Evolutionary conservation across 768 basidiomycete species (phyloP).

Genomic region (Amanita polypyramis): DNA sequence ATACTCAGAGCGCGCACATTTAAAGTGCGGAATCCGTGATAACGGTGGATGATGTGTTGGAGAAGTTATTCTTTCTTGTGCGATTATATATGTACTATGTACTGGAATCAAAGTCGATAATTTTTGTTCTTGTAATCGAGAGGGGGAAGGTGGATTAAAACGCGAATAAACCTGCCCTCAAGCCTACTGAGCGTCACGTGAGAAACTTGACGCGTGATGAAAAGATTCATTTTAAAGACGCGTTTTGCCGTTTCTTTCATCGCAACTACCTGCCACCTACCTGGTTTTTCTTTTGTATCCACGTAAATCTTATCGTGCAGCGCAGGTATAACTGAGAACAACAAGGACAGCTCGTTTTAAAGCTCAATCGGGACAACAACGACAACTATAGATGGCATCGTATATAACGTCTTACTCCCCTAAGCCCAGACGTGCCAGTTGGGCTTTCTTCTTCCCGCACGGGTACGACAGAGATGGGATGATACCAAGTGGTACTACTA

Average conservation of each 20-base stretch:
- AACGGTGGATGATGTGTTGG: too few relatives aligned
- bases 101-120: too few relatives aligned
- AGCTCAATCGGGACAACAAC: background rate
- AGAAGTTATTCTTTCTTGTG: background rate
- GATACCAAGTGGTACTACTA: background rate
- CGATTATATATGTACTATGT: background rate
- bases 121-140: too few relatives aligned
- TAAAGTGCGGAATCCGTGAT: conserved; percentile 7
- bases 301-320: too few relatives aligned
- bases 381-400: background rate
- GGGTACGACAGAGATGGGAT: too few relatives aligned
- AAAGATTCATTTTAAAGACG: too few relatives aligned
- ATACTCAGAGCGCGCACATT: background rate
- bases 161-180: conserved; percentile 3
- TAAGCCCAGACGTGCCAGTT: background rate
- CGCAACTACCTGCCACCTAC: background rate
- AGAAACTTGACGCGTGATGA: background rate
- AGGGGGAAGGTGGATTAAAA: too few relatives aligned
- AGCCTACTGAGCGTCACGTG: background rate
- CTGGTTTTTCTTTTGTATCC: too few relatives aligned
- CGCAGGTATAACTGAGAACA: too few relatives aligned
- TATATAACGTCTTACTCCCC: background rate
- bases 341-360: too few relatives aligned
- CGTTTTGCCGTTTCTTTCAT: background rate
- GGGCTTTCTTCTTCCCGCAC: background rate